Evolutionary conservation across 2,329 filamentous ascomycete species (phyloP).

Genomic region (Beauveria brongniartii): DNA sequence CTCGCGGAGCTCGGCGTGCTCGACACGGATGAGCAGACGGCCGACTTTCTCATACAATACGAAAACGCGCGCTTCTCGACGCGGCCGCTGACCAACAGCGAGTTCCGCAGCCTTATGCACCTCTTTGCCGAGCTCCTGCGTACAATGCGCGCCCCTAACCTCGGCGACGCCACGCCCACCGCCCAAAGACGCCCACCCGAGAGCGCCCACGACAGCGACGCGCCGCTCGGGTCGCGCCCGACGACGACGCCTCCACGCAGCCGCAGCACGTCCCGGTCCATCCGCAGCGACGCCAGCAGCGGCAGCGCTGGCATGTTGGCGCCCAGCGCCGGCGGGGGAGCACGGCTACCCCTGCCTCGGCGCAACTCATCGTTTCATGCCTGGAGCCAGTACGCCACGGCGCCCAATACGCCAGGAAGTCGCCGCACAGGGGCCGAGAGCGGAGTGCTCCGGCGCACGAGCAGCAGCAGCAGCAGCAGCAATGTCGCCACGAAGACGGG

Average conservation of each 20-base stretch:
- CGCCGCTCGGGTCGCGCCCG: slow-evolving; percentile 33
- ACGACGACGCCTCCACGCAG: slow-evolving; percentile 35
- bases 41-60: slow-evolving; percentile 66
- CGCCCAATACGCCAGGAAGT: slow-evolving; percentile 45
- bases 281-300: slow-evolving; percentile 21
- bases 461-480: slow-evolving; percentile 21
- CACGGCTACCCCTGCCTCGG: slow-evolving; percentile 19
- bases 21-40: slow-evolving; percentile 28
- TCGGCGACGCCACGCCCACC: slow-evolving; percentile 18
- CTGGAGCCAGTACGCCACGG: slow-evolving; percentile 40
- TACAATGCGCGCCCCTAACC: slow-evolving; percentile 60
- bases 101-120: slow-evolving; percentile 75
- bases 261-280: slow-evolving; percentile 20
- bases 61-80: slow-evolving; percentile 80
- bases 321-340: not conserved
- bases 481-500: slow-evolving; percentile 31
- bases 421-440: slow-evolving; percentile 23
- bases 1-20: slow-evolving; percentile 60
- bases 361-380: slow-evolving; percentile 36
- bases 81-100: slow-evolving; percentile 54
- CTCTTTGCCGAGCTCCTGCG: slow-evolving; percentile 75
- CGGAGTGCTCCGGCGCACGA: slow-evolving; percentile 29
- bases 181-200: slow-evolving; percentile 20
- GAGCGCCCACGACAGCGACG: slow-evolving; percentile 39
- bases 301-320: not conserved